A percentile compares a stretch with the other conserved stretches of the same genome.
Evolutionary conservation across 1,284 basidiomycete genomes (phyloP).

Genomic region (Hemileia vastatrix): DNA sequence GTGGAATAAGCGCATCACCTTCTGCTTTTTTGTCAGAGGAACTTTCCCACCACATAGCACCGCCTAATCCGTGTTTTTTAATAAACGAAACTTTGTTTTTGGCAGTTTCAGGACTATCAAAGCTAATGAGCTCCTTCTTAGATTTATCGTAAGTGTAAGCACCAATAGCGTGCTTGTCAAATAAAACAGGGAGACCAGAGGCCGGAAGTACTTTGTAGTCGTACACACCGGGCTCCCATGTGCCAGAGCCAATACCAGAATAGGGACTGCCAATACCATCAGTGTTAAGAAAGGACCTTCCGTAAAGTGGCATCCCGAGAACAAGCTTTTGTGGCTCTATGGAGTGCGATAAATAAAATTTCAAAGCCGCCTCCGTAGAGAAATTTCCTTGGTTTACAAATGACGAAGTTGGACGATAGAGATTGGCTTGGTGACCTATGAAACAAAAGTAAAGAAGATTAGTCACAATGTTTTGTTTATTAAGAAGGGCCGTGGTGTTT

Average conservation of each 20-base stretch:
- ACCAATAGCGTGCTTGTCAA: constrained; percentile 16
- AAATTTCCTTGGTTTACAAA: constrained; percentile 21
- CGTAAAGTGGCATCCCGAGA: constrained; percentile 22
- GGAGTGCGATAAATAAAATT: constrained; percentile 19
- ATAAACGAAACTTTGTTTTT: constrained; percentile 14
- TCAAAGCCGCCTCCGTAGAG: constrained; percentile 16
- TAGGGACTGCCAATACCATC: constrained; percentile 20
- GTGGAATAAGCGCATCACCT: constrained; percentile 14
- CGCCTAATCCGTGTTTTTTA: constrained; percentile 6
- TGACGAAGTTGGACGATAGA: constrained; percentile 2
- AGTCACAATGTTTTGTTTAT: no score
- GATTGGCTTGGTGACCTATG: constrained; percentile 24
- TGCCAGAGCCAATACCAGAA: constrained; percentile 16
- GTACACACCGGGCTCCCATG: constrained; percentile 22
- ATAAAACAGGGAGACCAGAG: constrained; percentile 1
- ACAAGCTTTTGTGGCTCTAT: constrained; percentile 12
- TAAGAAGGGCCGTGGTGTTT: no score
- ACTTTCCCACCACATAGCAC: constrained; percentile 25
- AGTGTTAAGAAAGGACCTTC: constrained; percentile 21
- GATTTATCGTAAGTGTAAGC: constrained; percentile 19
- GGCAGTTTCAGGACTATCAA: constrained; percentile 15
- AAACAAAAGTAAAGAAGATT: no score
- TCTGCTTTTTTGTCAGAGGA: constrained; percentile 13
- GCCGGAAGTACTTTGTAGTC: constrained; percentile 19
- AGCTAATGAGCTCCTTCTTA: constrained; percentile 17